phyloP scores from a whole-genome alignment of 2,329 filamentous ascomycete genomes.

The Fusarium robinianum region DNA sequence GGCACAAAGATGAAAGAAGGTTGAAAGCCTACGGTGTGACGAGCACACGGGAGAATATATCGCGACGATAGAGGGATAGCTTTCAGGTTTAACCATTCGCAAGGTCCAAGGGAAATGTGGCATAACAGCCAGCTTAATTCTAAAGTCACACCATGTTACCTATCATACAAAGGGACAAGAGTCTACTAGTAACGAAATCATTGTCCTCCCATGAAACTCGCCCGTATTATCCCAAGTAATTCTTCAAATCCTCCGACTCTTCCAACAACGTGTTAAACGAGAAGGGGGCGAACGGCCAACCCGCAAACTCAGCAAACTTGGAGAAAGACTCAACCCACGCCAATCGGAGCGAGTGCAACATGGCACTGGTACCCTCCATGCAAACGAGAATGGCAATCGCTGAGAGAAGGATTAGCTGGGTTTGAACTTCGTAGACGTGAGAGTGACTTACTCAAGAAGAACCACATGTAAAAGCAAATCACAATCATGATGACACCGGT shows the following conservation, averaged over 20 bases:
- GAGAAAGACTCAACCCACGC: constrained; percentile 99
- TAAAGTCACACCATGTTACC: constrained; percentile 33
- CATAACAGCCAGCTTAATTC: constrained; percentile 27
- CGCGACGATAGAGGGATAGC: not conserved
- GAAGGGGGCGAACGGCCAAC: constrained; percentile 85
- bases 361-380: constrained; percentile 96
- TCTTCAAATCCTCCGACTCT: constrained; percentile 70
- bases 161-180: constrained; percentile 40
- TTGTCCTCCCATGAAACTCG: constrained; percentile 9
- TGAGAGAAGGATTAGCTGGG: constrained; percentile 36
- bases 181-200: constrained; percentile 38
- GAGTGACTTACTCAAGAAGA: constrained; percentile 67
- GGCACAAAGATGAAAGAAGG: not conserved
- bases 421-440: not conserved
- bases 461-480: constrained; percentile 85
- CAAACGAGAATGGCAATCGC: constrained; percentile 72
- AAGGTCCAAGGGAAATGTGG: constrained; percentile 7
- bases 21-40: not conserved
- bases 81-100: not conserved
- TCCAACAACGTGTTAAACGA: constrained; percentile 84
- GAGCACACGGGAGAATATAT: not conserved
- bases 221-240: constrained; percentile 53
- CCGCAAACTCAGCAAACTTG: constrained; percentile 93
- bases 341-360: constrained; percentile 88
- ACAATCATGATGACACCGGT: constrained; percentile 81